phyloP scores from a whole-genome alignment of 176 grass and related monocot species.

The Phragmites australis region DNA sequence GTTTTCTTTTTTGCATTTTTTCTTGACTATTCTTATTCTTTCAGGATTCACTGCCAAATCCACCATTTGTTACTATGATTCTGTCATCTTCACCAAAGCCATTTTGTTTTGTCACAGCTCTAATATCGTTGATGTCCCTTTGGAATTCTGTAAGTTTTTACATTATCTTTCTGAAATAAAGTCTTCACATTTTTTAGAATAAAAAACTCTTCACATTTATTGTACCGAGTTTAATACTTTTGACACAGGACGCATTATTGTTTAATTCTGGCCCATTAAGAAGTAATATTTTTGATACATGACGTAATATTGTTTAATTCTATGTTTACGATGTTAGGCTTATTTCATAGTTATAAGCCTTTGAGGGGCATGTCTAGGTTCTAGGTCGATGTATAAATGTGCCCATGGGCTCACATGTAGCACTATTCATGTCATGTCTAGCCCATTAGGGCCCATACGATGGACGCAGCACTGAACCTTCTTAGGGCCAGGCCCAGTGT shows the following conservation, averaged over 20 bases:
- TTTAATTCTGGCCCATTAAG: neutral
- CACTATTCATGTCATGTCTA: no score
- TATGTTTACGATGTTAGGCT: neutral
- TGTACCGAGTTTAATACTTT: neutral
- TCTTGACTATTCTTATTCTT: conserved; percentile 39
- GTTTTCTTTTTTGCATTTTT: neutral
- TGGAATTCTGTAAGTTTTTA: conserved; percentile 59
- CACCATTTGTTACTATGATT: conserved; percentile 74
- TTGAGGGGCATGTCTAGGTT: neutral
- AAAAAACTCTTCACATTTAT: conserved; percentile 12
- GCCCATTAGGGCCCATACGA: no score
- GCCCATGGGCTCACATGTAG: neutral
- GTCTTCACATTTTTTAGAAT: conserved; percentile 15
- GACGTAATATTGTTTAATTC: neutral
- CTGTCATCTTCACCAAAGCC: conserved; percentile 74
- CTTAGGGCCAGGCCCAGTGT: no score
- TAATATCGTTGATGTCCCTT: conserved; percentile 57
- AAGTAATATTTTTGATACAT: no score
- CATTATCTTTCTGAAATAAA: neutral
- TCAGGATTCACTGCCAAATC: conserved; percentile 62
- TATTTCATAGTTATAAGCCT: neutral
- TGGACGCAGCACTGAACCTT: no score
- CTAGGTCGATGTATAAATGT: neutral
- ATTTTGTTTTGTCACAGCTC: conserved; percentile 68
- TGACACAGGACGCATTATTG: neutral